These are phyloP conservation scores for Leptographium flavum DNA, from an alignment of 2,329 filamentous ascomycete genomes.

Conservation along the genomic window DNA sequence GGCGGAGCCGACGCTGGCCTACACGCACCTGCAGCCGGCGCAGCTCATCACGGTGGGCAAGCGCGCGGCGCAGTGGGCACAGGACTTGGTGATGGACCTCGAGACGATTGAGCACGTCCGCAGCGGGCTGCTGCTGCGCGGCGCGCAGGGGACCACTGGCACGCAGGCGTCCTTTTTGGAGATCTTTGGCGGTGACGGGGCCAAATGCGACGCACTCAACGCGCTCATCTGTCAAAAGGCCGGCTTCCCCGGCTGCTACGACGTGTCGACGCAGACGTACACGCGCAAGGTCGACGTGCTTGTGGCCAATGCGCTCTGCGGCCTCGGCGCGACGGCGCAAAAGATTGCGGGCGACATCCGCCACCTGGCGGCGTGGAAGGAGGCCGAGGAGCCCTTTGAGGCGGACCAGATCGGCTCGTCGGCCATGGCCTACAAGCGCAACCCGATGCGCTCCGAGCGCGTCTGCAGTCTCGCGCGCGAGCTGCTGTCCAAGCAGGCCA, in stretches of 20 bases:
- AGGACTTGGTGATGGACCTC: background rate
- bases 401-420: constrained; percentile 59
- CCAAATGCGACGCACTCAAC: constrained; percentile 40
- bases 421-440: constrained; percentile 37
- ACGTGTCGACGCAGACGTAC: constrained; percentile 49
- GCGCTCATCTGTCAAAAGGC: constrained; percentile 38
- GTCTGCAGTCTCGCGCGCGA: constrained; percentile 27
- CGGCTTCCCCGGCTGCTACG: constrained; percentile 37
- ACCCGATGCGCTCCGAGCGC: constrained; percentile 33
- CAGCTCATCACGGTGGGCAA: background rate
- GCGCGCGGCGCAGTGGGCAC: background rate
- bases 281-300: constrained; percentile 64
- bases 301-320: constrained; percentile 67
- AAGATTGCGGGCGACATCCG: constrained; percentile 22
- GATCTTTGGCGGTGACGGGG: constrained; percentile 31
- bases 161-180: constrained; percentile 23
- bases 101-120: background rate
- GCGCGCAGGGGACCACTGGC: background rate
- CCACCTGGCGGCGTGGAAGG: constrained; percentile 2
- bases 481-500: constrained; percentile 17
- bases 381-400: constrained; percentile 67
- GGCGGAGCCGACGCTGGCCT: background rate
- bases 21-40: background rate
- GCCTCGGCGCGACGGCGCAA: constrained; percentile 47
- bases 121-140: background rate